Conservation (phyloP, 2,329 filamentous ascomycete species). For the Sclerotiophoma versabilis region DNA sequence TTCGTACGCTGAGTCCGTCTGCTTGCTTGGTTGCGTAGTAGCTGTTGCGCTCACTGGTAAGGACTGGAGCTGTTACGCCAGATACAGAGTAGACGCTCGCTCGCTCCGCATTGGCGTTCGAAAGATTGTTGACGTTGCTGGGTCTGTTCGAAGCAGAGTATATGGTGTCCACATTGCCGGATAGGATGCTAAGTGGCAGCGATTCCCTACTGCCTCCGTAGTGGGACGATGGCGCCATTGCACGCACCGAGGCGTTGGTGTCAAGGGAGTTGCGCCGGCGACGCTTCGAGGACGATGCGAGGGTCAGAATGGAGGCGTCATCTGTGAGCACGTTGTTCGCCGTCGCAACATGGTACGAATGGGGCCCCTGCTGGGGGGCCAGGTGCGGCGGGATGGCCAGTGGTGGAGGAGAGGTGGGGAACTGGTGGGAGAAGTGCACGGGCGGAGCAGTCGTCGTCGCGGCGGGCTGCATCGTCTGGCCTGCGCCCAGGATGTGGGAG, state of each 20-base stretch:
- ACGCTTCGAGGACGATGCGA: conserved; percentile 82
- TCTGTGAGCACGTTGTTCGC: conserved; percentile 84
- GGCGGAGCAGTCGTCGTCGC: conserved; percentile 47
- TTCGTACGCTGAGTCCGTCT: conserved; percentile 80
- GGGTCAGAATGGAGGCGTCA: conserved; percentile 83
- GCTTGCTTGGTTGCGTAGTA: conserved; percentile 69
- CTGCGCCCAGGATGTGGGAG: conserved; percentile 34
- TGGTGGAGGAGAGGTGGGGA: conserved; percentile 62
- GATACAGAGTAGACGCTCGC: conserved; percentile 82
- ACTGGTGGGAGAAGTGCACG: conserved; percentile 66
- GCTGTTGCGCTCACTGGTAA: conserved; percentile 80
- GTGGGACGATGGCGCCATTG: conserved; percentile 80
- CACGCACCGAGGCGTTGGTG: conserved; percentile 84
- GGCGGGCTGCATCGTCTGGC: conserved; percentile 52
- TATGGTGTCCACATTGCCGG: conserved; percentile 66
- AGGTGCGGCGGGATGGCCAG: conserved; percentile 77
- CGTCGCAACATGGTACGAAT: conserved; percentile 78
- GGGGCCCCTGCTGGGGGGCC: conserved; percentile 65
- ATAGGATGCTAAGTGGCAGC: conserved; percentile 78
- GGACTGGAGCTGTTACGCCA: conserved; percentile 65
- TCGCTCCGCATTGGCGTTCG: conserved; percentile 67
- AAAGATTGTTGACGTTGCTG: conserved; percentile 55
- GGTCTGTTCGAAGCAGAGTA: conserved; percentile 61
- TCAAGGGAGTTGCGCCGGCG: conserved; percentile 80
- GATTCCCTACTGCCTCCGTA: conserved; percentile 84